A percentile compares a stretch with the other conserved stretches of the same genome.
phyloP scores from a whole-genome alignment of 495 filamentous ascomycete species.

The Trichocladium uniseriatum region DNA sequence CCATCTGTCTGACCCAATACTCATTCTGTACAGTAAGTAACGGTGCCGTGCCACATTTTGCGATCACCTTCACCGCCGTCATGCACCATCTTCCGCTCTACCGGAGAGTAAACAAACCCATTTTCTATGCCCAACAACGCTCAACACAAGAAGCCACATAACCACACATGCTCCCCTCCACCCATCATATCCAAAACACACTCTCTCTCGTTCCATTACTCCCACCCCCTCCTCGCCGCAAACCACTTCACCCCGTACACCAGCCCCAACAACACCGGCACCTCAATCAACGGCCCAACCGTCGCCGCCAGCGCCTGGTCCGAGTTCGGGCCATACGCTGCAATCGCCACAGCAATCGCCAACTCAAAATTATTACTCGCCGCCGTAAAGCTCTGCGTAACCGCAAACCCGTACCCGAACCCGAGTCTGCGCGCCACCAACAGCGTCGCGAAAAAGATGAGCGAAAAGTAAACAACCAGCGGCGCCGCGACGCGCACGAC shows the following conservation, averaged over 20 bases:
- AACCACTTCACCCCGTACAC: slow-evolving; percentile 68
- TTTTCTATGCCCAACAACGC: no score
- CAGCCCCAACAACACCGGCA: slow-evolving; percentile 71
- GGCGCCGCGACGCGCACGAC: slow-evolving; percentile 74
- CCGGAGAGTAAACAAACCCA: no score
- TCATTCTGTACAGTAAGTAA: no score
- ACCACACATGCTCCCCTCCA: no score
- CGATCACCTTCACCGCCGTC: no score
- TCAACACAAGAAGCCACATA: no score
- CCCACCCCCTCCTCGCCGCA: slow-evolving; percentile 48
- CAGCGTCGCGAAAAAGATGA: slow-evolving; percentile 66
- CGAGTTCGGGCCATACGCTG: slow-evolving; percentile 68
- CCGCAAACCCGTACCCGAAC: slow-evolving; percentile 61
- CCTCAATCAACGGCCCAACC: slow-evolving; percentile 85
- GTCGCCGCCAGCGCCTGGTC: slow-evolving; percentile 85
- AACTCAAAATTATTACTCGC: slow-evolving; percentile 95
- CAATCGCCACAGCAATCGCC: slow-evolving; percentile 85
- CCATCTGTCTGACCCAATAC: no score
- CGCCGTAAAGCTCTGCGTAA: slow-evolving; percentile 86
- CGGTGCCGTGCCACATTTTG: no score
- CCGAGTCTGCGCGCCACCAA: slow-evolving; percentile 47
- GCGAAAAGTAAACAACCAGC: slow-evolving; percentile 66
- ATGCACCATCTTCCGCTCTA: no score
- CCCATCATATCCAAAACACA: no score
- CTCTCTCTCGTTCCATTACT: slow-evolving; percentile 37